Evolutionary conservation across 2,329 filamentous ascomycete genomes (phyloP).

Genomic region (Xylaria sp.): DNA sequence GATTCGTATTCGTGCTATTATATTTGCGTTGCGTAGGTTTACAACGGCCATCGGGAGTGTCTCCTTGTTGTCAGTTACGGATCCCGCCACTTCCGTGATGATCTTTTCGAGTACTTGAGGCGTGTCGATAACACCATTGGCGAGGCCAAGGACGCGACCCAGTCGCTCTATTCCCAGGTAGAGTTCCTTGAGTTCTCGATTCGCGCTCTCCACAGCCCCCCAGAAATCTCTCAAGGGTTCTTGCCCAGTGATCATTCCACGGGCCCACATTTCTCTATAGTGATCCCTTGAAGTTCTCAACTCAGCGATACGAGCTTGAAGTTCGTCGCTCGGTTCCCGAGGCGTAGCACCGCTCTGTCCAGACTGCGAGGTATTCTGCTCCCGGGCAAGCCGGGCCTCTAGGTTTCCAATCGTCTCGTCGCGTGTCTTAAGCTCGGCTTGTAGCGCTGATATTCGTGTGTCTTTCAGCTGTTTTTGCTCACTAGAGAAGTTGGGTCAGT

Average conservation of each 20-base stretch:
- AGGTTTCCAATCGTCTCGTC: slow-evolving; percentile 1
- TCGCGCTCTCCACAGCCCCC: slow-evolving; percentile 17
- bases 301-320: slow-evolving; percentile 2
- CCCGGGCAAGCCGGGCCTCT: background rate
- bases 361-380: background rate
- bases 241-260: background rate
- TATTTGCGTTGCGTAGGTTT: background rate
- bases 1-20: slow-evolving; percentile 13
- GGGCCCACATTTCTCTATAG: slow-evolving; percentile 15
- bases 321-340: background rate
- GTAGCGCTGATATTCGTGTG: background rate
- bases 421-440: background rate
- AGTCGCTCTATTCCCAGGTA: slow-evolving; percentile 13
- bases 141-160: slow-evolving; percentile 8
- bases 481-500: too few relatives aligned
- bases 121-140: background rate
- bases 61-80: background rate
- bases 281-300: slow-evolving; percentile 12
- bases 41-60: slow-evolving; percentile 1
- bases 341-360: background rate
- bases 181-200: slow-evolving; percentile 10
- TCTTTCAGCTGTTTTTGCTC: background rate
- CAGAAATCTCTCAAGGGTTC: slow-evolving; percentile 8
- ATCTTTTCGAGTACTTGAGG: slow-evolving; percentile 14
- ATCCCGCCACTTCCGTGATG: background rate